Evolutionary conservation across 257 asterid genomes (phyloP).

Genomic region (Pogostemon cablin): DNA sequence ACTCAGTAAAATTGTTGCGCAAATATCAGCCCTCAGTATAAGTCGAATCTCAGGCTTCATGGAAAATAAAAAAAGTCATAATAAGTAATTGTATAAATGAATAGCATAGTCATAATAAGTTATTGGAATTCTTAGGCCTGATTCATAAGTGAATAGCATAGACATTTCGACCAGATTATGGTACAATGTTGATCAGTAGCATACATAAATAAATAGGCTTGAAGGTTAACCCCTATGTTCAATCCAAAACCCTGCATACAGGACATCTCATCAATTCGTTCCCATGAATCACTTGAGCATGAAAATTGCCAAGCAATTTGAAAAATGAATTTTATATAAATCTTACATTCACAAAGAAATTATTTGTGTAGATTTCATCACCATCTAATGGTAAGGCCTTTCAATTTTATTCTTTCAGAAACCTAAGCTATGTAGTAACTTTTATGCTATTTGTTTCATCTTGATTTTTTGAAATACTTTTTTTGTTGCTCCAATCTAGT

Average conservation of each 20-base stretch:
- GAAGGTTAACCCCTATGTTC: conserved; percentile 12
- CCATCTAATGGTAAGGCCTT: not conserved
- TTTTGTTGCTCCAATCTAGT: not conserved
- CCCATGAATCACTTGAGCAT: conserved; percentile 18
- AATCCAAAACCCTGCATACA: conserved; percentile 34
- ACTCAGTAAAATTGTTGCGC: too few species aligned
- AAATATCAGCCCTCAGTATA: too few species aligned
- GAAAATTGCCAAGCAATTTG: conserved; percentile 23
- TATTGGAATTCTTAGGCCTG: too few species aligned
- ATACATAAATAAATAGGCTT: not conserved
- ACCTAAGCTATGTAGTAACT: not conserved
- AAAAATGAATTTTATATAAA: not conserved
- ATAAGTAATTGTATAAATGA: too few species aligned
- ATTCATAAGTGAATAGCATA: conserved; percentile 30
- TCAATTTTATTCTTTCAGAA: not conserved
- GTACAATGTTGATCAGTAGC: conserved; percentile 13
- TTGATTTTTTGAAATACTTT: conserved; percentile 5
- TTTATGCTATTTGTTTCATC: conserved; percentile 1
- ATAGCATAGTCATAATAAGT: too few species aligned
- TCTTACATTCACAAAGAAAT: conserved; percentile 6
- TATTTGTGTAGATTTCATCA: conserved; percentile 7
- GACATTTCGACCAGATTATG: conserved; percentile 55
- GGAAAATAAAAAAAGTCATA: too few species aligned
- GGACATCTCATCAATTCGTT: conserved; percentile 1
- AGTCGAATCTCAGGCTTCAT: too few species aligned